phyloP scores from a whole-genome alignment of 441 rosid genomes.

The Isatis lusitanica region DNA sequence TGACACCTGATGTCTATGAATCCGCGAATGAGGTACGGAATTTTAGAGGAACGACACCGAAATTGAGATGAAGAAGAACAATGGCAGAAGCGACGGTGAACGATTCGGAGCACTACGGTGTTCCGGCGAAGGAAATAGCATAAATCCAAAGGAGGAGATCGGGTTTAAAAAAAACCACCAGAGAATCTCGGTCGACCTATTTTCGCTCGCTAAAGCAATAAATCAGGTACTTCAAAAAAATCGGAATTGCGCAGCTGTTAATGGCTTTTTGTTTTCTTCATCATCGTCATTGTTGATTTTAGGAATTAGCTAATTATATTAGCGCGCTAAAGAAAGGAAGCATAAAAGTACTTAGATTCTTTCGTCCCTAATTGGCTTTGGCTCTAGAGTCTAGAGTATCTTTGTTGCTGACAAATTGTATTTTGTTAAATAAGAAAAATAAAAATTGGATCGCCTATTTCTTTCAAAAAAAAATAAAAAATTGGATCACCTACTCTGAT shows the following conservation, averaged over 20 bases:
- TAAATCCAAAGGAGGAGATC: background rate
- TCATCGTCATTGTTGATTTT: slow-evolving; percentile 21
- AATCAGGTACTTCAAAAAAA: background rate
- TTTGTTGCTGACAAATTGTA: background rate
- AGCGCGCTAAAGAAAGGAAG: slow-evolving; percentile 36
- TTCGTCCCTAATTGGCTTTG: background rate
- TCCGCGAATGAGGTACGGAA: background rate
- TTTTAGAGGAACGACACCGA: background rate
- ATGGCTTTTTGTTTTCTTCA: slow-evolving; percentile 18
- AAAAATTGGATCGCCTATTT: background rate
- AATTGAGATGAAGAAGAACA: background rate
- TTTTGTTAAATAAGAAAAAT: background rate
- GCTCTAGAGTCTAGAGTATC: background rate
- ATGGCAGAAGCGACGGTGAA: slow-evolving; percentile 25
- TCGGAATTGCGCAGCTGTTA: slow-evolving; percentile 13
- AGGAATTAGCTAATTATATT: slow-evolving; percentile 30
- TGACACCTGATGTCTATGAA: background rate
- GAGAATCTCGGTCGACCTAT: slow-evolving; percentile 18
- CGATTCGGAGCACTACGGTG: background rate
- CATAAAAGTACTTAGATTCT: background rate
- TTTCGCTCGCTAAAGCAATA: slow-evolving; percentile 9
- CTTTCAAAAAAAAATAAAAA: background rate
- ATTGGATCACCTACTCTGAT: background rate
- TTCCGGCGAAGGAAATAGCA: background rate
- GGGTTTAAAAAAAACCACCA: background rate